Evolutionary conservation across 352 stramenopile species (phyloP).

Genomic region (Peronospora belbahrii): DNA sequence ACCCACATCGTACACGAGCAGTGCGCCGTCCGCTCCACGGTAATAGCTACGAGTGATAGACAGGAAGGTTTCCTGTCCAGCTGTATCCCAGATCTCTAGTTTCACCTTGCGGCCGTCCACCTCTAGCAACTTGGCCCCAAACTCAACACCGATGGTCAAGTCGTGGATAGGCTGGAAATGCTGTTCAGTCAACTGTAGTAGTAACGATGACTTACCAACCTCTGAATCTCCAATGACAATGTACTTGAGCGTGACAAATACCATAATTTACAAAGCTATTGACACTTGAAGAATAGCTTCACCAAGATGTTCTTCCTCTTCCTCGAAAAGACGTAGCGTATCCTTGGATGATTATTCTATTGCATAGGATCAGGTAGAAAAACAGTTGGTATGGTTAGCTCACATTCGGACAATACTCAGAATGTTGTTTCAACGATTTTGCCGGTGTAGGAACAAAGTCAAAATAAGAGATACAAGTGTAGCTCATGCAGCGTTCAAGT

Average conservation of each 20-base stretch:
- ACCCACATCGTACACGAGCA: slow-evolving; percentile 86
- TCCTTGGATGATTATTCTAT: background rate
- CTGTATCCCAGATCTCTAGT: slow-evolving; percentile 90
- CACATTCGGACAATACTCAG: background rate
- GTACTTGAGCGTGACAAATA: slow-evolving; percentile 87
- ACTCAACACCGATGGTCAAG: slow-evolving; percentile 89
- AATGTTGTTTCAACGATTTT: background rate
- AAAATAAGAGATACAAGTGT: too few species aligned
- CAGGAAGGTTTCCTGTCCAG: slow-evolving; percentile 85
- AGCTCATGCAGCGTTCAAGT: background rate
- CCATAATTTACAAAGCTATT: slow-evolving; percentile 31
- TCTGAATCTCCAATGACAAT: slow-evolving; percentile 87
- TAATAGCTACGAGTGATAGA: slow-evolving; percentile 88
- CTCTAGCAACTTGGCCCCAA: slow-evolving; percentile 80
- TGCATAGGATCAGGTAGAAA: background rate
- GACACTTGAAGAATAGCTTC: background rate
- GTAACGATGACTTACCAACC: slow-evolving; percentile 86
- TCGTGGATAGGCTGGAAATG: slow-evolving; percentile 87
- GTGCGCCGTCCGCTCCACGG: slow-evolving; percentile 72
- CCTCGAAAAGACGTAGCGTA: background rate
- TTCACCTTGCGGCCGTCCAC: slow-evolving; percentile 83
- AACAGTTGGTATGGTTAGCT: background rate
- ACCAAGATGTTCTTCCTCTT: background rate
- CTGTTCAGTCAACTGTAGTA: slow-evolving; percentile 88
- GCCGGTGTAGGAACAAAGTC: background rate